Evolutionary conservation across 495 filamentous ascomycete genomes (phyloP), one percentile per base, ranked within the genome.

Genomic region (Penicillium nucicola): DNA sequence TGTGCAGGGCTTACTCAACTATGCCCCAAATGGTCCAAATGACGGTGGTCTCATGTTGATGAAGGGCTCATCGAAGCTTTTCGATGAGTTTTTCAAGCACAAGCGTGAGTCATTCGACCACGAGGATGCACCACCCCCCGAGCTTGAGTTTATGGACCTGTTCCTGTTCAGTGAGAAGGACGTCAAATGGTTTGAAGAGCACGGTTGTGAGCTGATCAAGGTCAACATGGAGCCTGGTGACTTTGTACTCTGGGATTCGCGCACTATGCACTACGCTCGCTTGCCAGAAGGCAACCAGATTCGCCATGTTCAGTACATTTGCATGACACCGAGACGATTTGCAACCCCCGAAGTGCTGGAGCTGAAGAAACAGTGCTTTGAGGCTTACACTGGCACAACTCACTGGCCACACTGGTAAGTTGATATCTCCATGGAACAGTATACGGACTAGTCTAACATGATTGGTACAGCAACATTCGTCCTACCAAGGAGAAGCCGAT

Each of bases 21-120:
- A 61, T 25, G 60, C 67, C 3, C 70, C 68, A 9, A 70, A 69
- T 35, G 70, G 71, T 4, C 67, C 71, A 13, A 60, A 71, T 6
- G 71, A 75, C 32, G 71, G 71, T 15, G 71, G 70, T 12, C 49
- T 75, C 0, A 61, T 72, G 48, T 48, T 74, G 5, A 70, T 75
- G 62, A 65, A 70, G 35, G 71, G 71, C 3, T 69, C 67, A 0
- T 51, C 66, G 6, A 68, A 66, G 17, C 59, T 72, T 0, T 69
- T 69, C 33, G 44, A 68, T 36, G 57, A 72, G 35, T 71, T 67
- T 55, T 75, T 75, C 54, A 51, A 42, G 9, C 48, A 65, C 42
- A 56, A 63, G 35, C 55, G 64, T 0, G 59, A 64, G 13, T 55
- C 49, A 3, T 53, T 54, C 18, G 62, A 65, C 35, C 65, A 68